Conservation (phyloP, 495 filamentous ascomycete genomes). For the Neurospora tetrasperma region DNA sequence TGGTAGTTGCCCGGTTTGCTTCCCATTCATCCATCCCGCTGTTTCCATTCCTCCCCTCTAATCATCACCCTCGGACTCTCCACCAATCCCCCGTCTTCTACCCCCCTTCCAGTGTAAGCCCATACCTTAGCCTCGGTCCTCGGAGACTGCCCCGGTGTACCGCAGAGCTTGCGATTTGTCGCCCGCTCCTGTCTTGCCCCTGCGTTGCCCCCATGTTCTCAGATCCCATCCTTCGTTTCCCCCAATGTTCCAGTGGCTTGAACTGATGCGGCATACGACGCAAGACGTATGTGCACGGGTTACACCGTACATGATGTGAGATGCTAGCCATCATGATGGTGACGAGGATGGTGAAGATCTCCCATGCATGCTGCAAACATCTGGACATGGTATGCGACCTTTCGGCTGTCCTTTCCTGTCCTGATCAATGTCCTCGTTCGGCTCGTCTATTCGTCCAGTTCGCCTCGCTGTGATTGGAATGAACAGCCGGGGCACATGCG, state of each 20-base stretch:
- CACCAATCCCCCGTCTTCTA: neutral
- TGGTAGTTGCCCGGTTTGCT: neutral
- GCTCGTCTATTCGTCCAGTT: neutral
- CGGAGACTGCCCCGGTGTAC: neutral
- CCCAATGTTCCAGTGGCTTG: neutral
- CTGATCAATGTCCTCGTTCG: neutral
- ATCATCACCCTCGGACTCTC: neutral
- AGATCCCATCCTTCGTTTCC: neutral
- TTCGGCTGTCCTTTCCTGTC: neutral
- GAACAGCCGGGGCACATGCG: neutral
- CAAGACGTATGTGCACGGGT: neutral
- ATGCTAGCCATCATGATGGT: neutral
- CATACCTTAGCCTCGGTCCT: neutral
- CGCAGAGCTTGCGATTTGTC: neutral
- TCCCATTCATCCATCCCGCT: neutral
- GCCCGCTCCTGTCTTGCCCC: neutral
- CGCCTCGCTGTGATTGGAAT: neutral
- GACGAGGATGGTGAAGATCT: neutral
- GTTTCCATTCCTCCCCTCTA: neutral
- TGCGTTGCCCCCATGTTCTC: neutral
- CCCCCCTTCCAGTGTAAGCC: neutral
- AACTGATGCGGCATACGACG: neutral
- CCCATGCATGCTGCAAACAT: neutral
- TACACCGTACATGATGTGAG: neutral
- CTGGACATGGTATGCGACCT: neutral